These are phyloP conservation scores for Fusarium sp. DNA, from an alignment of 2,329 filamentous ascomycete species.

Conservation along the genomic window DNA sequence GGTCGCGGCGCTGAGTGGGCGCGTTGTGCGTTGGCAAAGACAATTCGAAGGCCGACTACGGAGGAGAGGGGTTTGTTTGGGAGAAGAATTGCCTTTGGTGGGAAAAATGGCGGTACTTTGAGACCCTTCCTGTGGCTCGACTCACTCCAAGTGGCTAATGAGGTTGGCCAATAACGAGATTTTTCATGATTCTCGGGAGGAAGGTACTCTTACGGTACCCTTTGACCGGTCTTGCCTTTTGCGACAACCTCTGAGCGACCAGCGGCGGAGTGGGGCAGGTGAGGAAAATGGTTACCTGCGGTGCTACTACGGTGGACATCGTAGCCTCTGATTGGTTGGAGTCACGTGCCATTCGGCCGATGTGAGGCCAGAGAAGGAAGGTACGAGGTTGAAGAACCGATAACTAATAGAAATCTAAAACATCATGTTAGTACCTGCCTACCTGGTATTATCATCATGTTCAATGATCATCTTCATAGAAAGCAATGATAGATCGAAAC, in stretches of 20 bases:
- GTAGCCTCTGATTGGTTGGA: constrained; percentile 17
- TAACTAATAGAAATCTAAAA: too few species aligned
- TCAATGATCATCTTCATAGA: too few species aligned
- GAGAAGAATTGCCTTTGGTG: constrained; percentile 42
- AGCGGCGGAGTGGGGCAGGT: constrained; percentile 21
- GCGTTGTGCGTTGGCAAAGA: constrained; percentile 41
- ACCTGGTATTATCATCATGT: too few species aligned
- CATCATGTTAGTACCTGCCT: too few species aligned
- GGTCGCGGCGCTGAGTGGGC: constrained; percentile 40
- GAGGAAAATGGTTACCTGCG: constrained; percentile 9
- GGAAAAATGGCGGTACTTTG: constrained; percentile 32
- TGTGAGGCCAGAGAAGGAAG: constrained; percentile 2
- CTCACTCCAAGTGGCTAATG: constrained; percentile 31
- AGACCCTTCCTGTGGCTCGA: constrained; percentile 19
- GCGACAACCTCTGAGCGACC: constrained; percentile 26
- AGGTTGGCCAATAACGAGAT: constrained; percentile 12
- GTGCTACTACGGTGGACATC: not conserved
- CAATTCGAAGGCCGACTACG: constrained; percentile 49
- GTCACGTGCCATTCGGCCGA: constrained; percentile 17
- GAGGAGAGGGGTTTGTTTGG: constrained; percentile 46
- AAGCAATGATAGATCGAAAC: too few species aligned
- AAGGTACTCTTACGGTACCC: constrained; percentile 32
- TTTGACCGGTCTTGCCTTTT: constrained; percentile 9
- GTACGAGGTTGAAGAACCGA: not conserved
- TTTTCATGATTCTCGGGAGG: constrained; percentile 6